Conservation (phyloP, 2,329 filamentous ascomycete species). For the Verticillium dahliae region DNA sequence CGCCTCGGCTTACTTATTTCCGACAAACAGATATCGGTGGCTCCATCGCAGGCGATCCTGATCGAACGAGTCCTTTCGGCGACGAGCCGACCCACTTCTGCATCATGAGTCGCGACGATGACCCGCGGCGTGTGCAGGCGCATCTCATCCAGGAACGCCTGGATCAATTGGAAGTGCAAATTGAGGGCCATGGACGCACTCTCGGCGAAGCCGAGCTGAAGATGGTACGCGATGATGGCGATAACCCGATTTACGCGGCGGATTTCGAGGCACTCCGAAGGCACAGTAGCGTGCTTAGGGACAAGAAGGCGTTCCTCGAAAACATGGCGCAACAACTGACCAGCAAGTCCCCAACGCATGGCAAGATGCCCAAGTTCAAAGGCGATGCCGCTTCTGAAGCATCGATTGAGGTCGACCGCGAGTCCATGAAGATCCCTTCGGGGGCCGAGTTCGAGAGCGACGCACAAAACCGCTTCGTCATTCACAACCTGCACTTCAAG, state of each 20-base stretch:
- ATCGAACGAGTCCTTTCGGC: constrained; percentile 83
- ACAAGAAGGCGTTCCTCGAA: constrained; percentile 53
- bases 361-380: constrained; percentile 15
- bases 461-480: constrained; percentile 96
- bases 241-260: constrained; percentile 42
- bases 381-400: constrained; percentile 20
- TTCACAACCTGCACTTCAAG: constrained; percentile 95
- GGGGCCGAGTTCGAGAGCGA: constrained; percentile 83
- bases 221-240: constrained; percentile 43
- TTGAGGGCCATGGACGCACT: constrained; percentile 64
- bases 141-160: constrained; percentile 79
- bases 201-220: constrained; percentile 72
- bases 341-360: constrained; percentile 22
- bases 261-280: constrained; percentile 55
- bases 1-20: constrained; percentile 95
- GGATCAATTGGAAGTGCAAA: constrained; percentile 70
- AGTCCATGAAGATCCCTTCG: constrained; percentile 59
- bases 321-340: constrained; percentile 48
- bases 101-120: constrained; percentile 86
- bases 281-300: constrained; percentile 48
- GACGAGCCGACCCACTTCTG: constrained; percentile 91
- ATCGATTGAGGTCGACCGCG: constrained; percentile 46
- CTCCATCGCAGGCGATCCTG: constrained; percentile 70
- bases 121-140: constrained; percentile 82
- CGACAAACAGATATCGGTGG: constrained; percentile 89